Evolutionary conservation across 805 yeast genomes (phyloP).

Genomic region (Middelhovenomyces tepae): DNA sequence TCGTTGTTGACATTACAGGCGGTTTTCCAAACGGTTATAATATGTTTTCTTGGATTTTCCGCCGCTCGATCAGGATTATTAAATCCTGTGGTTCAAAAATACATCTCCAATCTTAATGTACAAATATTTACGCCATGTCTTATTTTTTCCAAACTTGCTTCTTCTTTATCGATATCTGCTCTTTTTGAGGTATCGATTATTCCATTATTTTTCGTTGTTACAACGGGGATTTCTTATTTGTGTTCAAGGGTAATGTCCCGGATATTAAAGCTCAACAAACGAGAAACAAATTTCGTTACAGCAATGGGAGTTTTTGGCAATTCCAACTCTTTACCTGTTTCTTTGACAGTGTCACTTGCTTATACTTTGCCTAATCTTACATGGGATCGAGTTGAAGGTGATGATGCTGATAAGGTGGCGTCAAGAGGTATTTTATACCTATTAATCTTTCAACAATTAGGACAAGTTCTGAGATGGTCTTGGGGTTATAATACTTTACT

Average conservation of each 20-base stretch:
- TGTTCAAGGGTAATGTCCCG: constrained; percentile 52
- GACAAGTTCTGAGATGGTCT: constrained; percentile 59
- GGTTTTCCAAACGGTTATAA: constrained; percentile 78
- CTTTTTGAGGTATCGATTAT: constrained; percentile 73
- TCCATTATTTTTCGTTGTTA: constrained; percentile 73
- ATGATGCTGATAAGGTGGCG: constrained; percentile 48
- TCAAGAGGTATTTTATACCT: constrained; percentile 54
- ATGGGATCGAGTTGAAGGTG: constrained; percentile 51
- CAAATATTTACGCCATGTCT: constrained; percentile 92
- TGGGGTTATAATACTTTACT: constrained; percentile 61
- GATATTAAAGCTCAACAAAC: constrained; percentile 49
- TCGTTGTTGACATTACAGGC: constrained; percentile 95
- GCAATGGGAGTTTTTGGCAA: constrained; percentile 98
- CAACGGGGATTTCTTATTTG: constrained; percentile 65
- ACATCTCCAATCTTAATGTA: constrained; percentile 70
- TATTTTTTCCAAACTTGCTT: constrained; percentile 73
- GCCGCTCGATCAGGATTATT: constrained; percentile 70
- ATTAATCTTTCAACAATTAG: constrained; percentile 56
- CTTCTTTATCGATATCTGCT: constrained; percentile 61
- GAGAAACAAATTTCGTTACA: constrained; percentile 83
- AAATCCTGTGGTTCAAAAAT: constrained; percentile 64
- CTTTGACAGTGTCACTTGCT: constrained; percentile 65
- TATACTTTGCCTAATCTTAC: constrained; percentile 47
- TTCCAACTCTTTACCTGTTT: constrained; percentile 90
- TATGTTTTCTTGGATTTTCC: constrained; percentile 78